Evolutionary conservation across 495 filamentous ascomycete species (phyloP).

Genomic region (Penicillium chermesinum): DNA sequence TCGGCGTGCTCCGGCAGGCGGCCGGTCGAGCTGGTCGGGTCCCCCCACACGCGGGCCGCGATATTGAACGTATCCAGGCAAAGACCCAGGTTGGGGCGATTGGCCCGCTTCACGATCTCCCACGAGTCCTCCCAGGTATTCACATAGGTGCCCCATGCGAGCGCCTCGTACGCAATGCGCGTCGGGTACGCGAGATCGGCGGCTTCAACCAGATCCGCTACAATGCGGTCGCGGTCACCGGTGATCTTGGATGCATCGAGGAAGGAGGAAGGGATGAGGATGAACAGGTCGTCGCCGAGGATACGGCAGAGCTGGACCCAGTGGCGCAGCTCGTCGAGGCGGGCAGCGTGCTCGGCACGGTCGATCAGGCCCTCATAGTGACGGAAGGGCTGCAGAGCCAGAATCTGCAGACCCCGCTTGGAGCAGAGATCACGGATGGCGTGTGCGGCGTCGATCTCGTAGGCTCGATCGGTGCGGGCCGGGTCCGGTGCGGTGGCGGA

Average conservation of each 20-base stretch:
- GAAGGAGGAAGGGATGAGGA: constrained; percentile 66
- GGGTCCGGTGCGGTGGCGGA: constrained; percentile 4
- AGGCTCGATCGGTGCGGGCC: constrained; percentile 17
- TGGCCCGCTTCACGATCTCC: constrained; percentile 56
- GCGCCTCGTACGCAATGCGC: constrained; percentile 62
- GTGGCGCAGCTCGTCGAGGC: constrained; percentile 51
- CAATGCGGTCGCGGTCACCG: constrained; percentile 49
- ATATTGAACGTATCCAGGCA: constrained; percentile 78
- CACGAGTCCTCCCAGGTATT: constrained; percentile 67
- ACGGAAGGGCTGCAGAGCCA: constrained; percentile 68
- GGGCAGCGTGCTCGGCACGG: constrained; percentile 44
- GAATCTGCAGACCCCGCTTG: constrained; percentile 46
- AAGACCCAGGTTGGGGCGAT: constrained; percentile 65
- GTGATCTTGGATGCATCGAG: constrained; percentile 48
- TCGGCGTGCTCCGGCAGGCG: constrained; percentile 45
- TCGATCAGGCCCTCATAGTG: constrained; percentile 68
- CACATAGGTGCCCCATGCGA: constrained; percentile 65
- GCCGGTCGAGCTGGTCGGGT: constrained; percentile 51
- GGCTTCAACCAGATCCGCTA: constrained; percentile 54
- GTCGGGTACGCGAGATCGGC: constrained; percentile 58
- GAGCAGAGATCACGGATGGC: constrained; percentile 51
- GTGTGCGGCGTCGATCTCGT: constrained; percentile 46
- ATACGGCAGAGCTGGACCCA: constrained; percentile 59
- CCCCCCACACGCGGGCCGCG: constrained; percentile 61
- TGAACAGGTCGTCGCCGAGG: constrained; percentile 54